Conservation (phyloP, 2,329 filamentous ascomycete species). For the Colletotrichum caudatum region DNA sequence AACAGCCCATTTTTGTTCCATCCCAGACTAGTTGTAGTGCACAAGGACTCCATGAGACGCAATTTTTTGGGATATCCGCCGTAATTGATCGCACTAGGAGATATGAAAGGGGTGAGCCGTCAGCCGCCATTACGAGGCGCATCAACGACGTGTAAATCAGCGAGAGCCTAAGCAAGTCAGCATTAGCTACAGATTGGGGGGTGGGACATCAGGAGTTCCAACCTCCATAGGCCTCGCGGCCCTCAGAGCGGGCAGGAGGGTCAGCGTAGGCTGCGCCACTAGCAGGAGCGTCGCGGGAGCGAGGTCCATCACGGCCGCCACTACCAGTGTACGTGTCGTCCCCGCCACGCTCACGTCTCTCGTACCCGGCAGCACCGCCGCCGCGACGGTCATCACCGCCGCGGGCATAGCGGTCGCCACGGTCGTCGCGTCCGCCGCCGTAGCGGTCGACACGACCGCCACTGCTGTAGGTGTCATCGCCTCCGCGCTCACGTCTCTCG, state of each 20-base stretch:
- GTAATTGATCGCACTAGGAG: slow-evolving; percentile 39
- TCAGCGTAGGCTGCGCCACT: slow-evolving; percentile 56
- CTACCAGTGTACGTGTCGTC: slow-evolving; percentile 31
- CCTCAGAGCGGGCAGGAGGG: slow-evolving; percentile 57
- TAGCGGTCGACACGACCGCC: slow-evolving; percentile 58
- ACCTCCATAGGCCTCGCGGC: slow-evolving; percentile 60
- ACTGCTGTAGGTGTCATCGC: slow-evolving; percentile 55
- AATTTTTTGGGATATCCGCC: slow-evolving; percentile 42
- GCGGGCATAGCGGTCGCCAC: slow-evolving; percentile 55
- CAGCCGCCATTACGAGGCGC: slow-evolving; percentile 17
- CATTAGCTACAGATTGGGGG: not conserved
- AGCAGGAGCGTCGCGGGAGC: slow-evolving; percentile 55
- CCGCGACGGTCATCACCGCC: slow-evolving; percentile 58
- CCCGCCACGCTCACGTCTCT: slow-evolving; percentile 61
- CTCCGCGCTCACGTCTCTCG: slow-evolving; percentile 69
- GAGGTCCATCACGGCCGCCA: slow-evolving; percentile 55
- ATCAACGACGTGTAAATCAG: slow-evolving; percentile 45
- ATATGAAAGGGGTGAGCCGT: slow-evolving; percentile 25
- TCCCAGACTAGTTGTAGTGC: slow-evolving; percentile 42
- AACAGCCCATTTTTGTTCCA: slow-evolving; percentile 38
- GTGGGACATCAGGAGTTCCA: slow-evolving; percentile 45
- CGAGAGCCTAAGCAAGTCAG: slow-evolving; percentile 41
- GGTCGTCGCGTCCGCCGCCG: slow-evolving; percentile 59
- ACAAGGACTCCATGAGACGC: slow-evolving; percentile 43
- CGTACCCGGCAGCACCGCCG: slow-evolving; percentile 58